Percentiles rank a stretch among this genome's conserved stretches.
Evolutionary conservation across 306 rosid genomes (phyloP).

Genomic region (Vicia faba): DNA sequence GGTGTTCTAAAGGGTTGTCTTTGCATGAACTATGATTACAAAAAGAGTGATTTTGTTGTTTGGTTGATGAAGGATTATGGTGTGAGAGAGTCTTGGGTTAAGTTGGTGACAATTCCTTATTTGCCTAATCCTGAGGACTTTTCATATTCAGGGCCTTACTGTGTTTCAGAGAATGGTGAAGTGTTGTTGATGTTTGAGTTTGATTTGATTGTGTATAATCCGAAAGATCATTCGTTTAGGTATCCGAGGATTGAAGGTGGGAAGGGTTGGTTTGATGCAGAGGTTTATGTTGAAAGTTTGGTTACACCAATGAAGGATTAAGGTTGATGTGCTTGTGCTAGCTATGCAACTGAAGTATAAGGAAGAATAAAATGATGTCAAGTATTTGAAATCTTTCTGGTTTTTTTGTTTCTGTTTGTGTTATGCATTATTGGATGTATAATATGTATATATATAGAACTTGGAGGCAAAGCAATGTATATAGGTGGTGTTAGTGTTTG

Average conservation of each 20-base stretch:
- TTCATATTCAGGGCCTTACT: constrained; percentile 50
- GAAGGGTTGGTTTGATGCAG: constrained; percentile 65
- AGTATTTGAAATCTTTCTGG: constrained; percentile 7
- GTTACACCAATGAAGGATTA: constrained; percentile 46
- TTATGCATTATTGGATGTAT: constrained; percentile 30
- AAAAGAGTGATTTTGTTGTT: constrained; percentile 46
- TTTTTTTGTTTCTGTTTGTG: constrained; percentile 23
- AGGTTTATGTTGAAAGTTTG: constrained; percentile 51
- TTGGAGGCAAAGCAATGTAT: constrained; percentile 32
- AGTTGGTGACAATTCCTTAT: constrained; percentile 51
- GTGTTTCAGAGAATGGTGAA: constrained; percentile 47
- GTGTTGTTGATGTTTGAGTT: constrained; percentile 55
- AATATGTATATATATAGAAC: constrained; percentile 28
- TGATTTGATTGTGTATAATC: constrained; percentile 51
- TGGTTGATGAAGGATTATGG: constrained; percentile 57
- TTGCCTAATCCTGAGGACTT: constrained; percentile 55
- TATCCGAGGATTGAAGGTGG: constrained; percentile 53
- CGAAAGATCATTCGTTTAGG: constrained; percentile 41
- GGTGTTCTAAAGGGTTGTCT: constrained; percentile 45
- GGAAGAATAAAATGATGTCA: constrained; percentile 37
- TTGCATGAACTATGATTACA: constrained; percentile 50
- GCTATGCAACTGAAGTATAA: neutral
- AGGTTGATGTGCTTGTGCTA: neutral
- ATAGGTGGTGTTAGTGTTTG: constrained; percentile 23
- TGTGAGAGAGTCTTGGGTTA: constrained; percentile 46